Base-by-base conservation (phyloP, 2,329 filamentous ascomycete species). In the Fusarium nelsonii region DNA sequence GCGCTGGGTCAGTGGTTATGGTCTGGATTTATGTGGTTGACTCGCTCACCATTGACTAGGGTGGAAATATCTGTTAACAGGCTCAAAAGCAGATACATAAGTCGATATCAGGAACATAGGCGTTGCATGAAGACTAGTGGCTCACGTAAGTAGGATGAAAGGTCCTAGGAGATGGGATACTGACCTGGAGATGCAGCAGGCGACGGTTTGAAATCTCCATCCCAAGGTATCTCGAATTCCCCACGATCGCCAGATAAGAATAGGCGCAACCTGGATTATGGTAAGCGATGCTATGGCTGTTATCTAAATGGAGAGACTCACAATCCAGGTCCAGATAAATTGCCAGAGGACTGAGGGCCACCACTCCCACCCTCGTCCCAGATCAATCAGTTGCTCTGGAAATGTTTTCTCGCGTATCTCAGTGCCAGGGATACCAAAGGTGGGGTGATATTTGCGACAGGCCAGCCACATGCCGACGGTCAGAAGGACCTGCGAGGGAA, bases 101-200 rank as follows among this genome's bases (percentile, higher is more conserved):
- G 86, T 80, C 39, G 87, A 88, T 34, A 89, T 78, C 30, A 91
- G 82, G 86, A 88, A 91, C 79, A 91, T 83, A 0, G 90, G 89
- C 3, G 88, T 86, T 15, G 88, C 89, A 40, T 85, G 88, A 10
- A 91, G 81, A 45, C 86, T 88, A 6, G 8, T 12, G 1, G 15
- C 4, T 23, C 23, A 23, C 23, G 6, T 23, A 23, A 23, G 23
- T 23, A 23, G 23, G 23, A 23, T 23, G 23, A 23, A 23, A 23
- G 4, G 23, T 23, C 4, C 36, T 40, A 16, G 20, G 34, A n/a
- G 14, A 3, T 1, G 7, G 15, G 40, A 30, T 20, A 75, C 79
- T 57, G 63, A 83, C 81, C 78, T 80, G 34, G 82, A 79, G 55
- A 84, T 67, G 46, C 80, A 80, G 71, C 83, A 85, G 11, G 76